phyloP scores from a whole-genome alignment of 108 stramenopile species.

The Seminavis robusta region DNA sequence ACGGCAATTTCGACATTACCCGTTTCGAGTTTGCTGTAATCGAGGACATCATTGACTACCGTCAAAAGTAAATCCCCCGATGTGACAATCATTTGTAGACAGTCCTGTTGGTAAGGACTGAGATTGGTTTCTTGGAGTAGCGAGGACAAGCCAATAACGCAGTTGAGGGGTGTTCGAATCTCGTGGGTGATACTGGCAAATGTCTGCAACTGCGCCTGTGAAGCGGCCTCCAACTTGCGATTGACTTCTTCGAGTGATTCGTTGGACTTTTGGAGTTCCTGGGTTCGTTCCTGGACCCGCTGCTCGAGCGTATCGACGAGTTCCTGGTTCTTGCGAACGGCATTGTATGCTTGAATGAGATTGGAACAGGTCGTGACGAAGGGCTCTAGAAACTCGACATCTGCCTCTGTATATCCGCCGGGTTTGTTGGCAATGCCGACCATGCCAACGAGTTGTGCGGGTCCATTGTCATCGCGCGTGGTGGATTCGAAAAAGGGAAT shows the following conservation, averaged over 20 bases:
- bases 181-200: conserved; percentile 31
- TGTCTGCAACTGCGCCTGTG: conserved; percentile 11
- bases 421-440: conserved; percentile 31
- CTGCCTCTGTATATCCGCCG: conserved; percentile 12
- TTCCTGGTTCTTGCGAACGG: conserved; percentile 8
- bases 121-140: conserved; percentile 11
- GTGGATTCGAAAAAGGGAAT: conserved; percentile 20
- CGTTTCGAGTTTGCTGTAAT: conserved; percentile 15
- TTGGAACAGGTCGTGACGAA: conserved; percentile 26
- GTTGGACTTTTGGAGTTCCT: conserved; percentile 20
- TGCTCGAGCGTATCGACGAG: conserved; percentile 22
- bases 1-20: conserved; percentile 28
- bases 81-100: conserved; percentile 16
- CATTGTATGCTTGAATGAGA: conserved; percentile 21
- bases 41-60: conserved; percentile 24
- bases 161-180: conserved; percentile 26
- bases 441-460: conserved; percentile 19
- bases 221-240: not conserved
- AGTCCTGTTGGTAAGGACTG: conserved; percentile 13
- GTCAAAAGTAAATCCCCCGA: conserved; percentile 14
- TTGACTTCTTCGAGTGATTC: conserved; percentile 12
- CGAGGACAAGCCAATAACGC: conserved; percentile 19
- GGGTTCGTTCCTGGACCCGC: conserved; percentile 22
- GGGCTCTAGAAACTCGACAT: conserved; percentile 25
- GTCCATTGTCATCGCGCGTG: no score